Percentiles rank a stretch among this genome's conserved stretches.
Evolutionary conservation across 495 filamentous ascomycete genomes (phyloP).

Genomic region (Bombardia bombarda): DNA sequence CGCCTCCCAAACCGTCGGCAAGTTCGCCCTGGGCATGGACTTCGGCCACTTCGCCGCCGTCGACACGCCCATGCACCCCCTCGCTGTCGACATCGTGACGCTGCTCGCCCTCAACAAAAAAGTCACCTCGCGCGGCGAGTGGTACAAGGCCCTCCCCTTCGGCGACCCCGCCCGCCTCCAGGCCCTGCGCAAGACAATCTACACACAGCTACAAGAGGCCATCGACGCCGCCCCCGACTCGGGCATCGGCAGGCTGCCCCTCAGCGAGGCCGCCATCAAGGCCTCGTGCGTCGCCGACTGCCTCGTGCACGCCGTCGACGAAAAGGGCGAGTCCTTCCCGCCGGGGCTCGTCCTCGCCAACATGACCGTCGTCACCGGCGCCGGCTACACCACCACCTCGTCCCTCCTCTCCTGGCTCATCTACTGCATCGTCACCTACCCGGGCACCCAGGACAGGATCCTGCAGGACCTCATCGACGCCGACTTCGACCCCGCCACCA

Average conservation of each 20-base stretch:
- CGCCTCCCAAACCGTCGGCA: slow-evolving; percentile 43
- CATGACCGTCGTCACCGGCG: slow-evolving; percentile 5
- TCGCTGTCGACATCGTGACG: slow-evolving; percentile 35
- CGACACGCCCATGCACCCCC: slow-evolving; percentile 34
- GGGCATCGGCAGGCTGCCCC: slow-evolving; percentile 33
- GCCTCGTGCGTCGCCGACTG: slow-evolving; percentile 35
- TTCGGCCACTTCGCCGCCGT: slow-evolving; percentile 41
- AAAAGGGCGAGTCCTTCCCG: slow-evolving; percentile 45
- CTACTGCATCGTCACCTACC: slow-evolving; percentile 4
- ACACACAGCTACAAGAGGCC: slow-evolving; percentile 30
- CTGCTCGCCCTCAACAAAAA: slow-evolving; percentile 45
- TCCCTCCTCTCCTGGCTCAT: neutral
- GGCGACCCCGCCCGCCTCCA: slow-evolving; percentile 37
- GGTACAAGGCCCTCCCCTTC: slow-evolving; percentile 45
- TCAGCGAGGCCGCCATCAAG: slow-evolving; percentile 44
- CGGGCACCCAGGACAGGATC: neutral
- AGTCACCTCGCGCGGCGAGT: slow-evolving; percentile 36
- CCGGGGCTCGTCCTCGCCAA: slow-evolving; percentile 11
- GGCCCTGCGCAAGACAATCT: slow-evolving; percentile 17
- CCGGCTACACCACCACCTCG: neutral
- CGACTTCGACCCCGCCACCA: slow-evolving; percentile 4
- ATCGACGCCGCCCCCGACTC: slow-evolving; percentile 23
- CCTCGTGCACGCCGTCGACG: slow-evolving; percentile 38
- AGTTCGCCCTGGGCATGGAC: slow-evolving; percentile 43
- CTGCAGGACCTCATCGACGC: slow-evolving; percentile 2